Conservation (phyloP, 164 flowering plant species). For the Taxillus chinensis region DNA sequence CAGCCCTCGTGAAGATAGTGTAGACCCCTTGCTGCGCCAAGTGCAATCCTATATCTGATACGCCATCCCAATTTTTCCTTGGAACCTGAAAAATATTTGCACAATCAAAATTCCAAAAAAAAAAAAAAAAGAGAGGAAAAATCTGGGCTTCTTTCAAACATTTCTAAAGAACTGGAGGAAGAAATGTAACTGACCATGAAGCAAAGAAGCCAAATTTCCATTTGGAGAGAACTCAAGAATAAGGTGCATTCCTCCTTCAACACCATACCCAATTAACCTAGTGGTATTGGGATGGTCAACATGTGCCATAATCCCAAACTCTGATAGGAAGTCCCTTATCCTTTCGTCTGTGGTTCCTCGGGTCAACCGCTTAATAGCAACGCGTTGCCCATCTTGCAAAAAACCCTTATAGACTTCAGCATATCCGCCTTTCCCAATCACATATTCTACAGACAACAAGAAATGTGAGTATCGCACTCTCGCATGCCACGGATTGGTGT, state of each 20-base stretch:
- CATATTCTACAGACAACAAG: background rate
- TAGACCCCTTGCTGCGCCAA: constrained; percentile 3
- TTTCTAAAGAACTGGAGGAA: background rate
- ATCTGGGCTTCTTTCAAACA: too few relatives aligned
- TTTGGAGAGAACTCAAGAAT: background rate
- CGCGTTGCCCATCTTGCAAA: constrained; percentile 1
- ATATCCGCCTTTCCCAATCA: constrained; percentile 6
- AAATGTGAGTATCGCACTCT: background rate
- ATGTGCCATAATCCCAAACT: constrained; percentile 1
- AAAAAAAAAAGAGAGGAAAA: background rate
- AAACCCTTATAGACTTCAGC: constrained; percentile 5
- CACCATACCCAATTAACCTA: constrained; percentile 5
- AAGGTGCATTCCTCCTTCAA: constrained; percentile 6
- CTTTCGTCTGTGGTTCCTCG: constrained; percentile 3
- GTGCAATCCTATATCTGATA: constrained; percentile 1
- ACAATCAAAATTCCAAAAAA: background rate
- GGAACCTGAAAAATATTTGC: constrained; percentile 1
- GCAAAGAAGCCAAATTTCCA: background rate
- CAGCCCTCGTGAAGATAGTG: constrained; percentile 1
- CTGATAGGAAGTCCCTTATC: background rate
- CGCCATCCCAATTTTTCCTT: background rate
- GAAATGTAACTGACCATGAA: constrained; percentile 1
- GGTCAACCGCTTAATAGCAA: constrained; percentile 1
- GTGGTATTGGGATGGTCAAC: constrained; percentile 3
- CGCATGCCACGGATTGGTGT: background rate